Percentiles rank a stretch among this genome's conserved stretches.
phyloP scores from a whole-genome alignment of 2,329 filamentous ascomycete species.

The Cladosporium sp. region DNA sequence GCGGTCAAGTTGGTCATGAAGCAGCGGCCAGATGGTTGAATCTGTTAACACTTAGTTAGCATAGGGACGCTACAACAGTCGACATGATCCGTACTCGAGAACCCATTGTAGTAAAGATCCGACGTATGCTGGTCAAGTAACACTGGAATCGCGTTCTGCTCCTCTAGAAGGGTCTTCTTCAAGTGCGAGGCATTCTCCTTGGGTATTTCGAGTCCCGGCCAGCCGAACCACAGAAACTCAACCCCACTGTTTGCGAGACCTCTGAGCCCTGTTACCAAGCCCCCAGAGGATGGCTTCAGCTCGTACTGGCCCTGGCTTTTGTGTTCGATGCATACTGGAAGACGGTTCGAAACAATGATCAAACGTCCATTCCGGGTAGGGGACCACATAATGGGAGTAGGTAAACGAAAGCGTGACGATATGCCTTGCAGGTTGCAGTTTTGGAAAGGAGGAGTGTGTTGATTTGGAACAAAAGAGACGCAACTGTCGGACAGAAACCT shows the following conservation, averaged over 20 bases:
- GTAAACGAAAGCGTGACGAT: too few relatives aligned
- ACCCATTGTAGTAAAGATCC: slow-evolving; percentile 91
- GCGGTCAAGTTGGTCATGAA: slow-evolving; percentile 94
- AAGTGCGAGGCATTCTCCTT: slow-evolving; percentile 70
- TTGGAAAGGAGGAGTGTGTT: too few relatives aligned
- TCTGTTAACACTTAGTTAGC: slow-evolving; percentile 33
- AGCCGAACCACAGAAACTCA: slow-evolving; percentile 94
- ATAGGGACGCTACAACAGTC: slow-evolving; percentile 11
- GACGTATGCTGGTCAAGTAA: slow-evolving; percentile 87
- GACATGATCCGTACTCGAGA: slow-evolving; percentile 56
- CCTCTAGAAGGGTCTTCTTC: slow-evolving; percentile 69
- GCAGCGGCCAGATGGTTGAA: slow-evolving; percentile 91
- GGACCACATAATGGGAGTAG: too few relatives aligned
- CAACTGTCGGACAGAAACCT: too few relatives aligned
- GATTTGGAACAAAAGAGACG: too few relatives aligned
- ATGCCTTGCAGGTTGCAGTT: too few relatives aligned
- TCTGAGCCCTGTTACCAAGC: slow-evolving; percentile 82
- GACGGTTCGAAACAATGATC: too few relatives aligned
- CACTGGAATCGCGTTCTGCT: slow-evolving; percentile 81
- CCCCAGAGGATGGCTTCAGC: slow-evolving; percentile 55
- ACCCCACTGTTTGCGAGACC: slow-evolving; percentile 76
- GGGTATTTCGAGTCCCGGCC: slow-evolving; percentile 85
- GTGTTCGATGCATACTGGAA: too few relatives aligned
- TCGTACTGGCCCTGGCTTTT: too few relatives aligned
- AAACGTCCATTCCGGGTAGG: too few relatives aligned